Evolutionary conservation across 352 stramenopile species (phyloP).

Genomic region (Phytophthora pistaciae): DNA sequence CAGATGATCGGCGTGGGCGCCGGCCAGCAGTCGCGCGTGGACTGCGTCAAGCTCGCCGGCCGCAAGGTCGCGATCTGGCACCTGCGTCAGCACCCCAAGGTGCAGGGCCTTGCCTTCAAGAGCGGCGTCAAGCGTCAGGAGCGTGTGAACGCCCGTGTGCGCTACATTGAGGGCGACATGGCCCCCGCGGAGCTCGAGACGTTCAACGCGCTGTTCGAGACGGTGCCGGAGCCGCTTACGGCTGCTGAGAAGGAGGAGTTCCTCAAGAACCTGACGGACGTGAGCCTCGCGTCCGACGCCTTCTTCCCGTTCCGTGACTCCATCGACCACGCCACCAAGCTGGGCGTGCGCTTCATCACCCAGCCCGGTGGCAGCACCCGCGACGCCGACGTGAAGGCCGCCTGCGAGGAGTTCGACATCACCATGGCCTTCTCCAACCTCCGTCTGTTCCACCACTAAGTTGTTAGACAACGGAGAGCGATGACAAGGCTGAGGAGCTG

Average conservation of each 20-base stretch:
- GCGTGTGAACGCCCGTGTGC: conserved; percentile 98
- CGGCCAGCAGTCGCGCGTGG: conserved; percentile 98
- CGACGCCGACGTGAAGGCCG: conserved; percentile 93
- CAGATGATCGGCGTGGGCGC: conserved; percentile 99
- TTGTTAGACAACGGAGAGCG: conserved; percentile 13
- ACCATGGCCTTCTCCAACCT: conserved; percentile 99
- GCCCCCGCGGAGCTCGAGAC: conserved; percentile 93
- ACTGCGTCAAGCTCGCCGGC: conserved; percentile 99
- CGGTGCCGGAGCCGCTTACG: conserved; percentile 94
- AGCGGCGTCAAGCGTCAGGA: conserved; percentile 98
- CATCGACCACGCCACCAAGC: conserved; percentile 97
- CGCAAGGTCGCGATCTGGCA: conserved; percentile 99
- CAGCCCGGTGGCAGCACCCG: conserved; percentile 94
- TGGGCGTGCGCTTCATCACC: conserved; percentile 98
- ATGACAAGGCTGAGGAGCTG: conserved; percentile 22
- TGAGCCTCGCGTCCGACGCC: conserved; percentile 98
- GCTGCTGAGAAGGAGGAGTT: conserved; percentile 96
- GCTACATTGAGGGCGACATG: conserved; percentile 99
- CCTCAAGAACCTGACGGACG: conserved; percentile 87
- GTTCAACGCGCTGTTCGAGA: conserved; percentile 97
- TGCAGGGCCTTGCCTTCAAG: conserved; percentile 97
- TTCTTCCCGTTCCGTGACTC: conserved; percentile 99
- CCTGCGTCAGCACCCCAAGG: conserved; percentile 98
- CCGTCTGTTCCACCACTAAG: conserved; percentile 99
- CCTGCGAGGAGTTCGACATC: conserved; percentile 99